Evolutionary conservation across 116 monocot species (phyloP).

Genomic region (Iris pallida): DNA sequence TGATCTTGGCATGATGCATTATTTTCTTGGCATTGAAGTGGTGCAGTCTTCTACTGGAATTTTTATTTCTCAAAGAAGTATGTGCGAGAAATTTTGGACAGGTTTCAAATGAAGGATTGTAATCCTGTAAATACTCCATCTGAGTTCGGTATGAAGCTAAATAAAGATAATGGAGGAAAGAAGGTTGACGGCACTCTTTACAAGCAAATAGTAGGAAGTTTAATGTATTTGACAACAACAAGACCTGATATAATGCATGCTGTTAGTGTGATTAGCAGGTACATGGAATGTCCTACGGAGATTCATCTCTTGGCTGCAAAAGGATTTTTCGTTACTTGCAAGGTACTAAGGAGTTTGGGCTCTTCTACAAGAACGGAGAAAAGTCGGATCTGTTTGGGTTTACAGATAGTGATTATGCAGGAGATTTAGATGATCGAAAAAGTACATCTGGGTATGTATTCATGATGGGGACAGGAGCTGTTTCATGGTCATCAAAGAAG

Average conservation of each 20-base stretch:
- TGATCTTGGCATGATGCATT: slow-evolving; percentile 11
- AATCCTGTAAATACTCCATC: background rate
- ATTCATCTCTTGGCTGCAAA: slow-evolving; percentile 5
- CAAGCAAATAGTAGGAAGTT: slow-evolving; percentile 1
- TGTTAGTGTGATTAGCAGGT: slow-evolving; percentile 7
- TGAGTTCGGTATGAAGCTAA: background rate
- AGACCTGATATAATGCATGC: background rate
- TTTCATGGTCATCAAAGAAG: slow-evolving; percentile 2
- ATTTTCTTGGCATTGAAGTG: slow-evolving; percentile 12
- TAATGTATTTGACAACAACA: background rate
- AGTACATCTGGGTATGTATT: slow-evolving; percentile 6
- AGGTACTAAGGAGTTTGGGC: slow-evolving; percentile 3
- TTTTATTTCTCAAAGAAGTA: slow-evolving; percentile 12
- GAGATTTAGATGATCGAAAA: slow-evolving; percentile 11
- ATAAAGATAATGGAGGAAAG: background rate
- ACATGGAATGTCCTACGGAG: slow-evolving; percentile 5
- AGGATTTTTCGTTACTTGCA: background rate
- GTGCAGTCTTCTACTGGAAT: slow-evolving; percentile 5
- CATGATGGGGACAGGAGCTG: slow-evolving; percentile 1
- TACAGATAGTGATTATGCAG: slow-evolving; percentile 8
- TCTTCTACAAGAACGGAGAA: slow-evolving; percentile 1
- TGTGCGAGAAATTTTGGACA: slow-evolving; percentile 4
- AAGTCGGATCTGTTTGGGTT: too few species aligned
- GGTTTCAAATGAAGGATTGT: slow-evolving; percentile 10
- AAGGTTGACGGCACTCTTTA: background rate